Percentiles rank a stretch among this genome's conserved stretches.
Conservation (phyloP, 2,329 filamentous ascomycete genomes). For the Rhynchosporium graminicola region DNA sequence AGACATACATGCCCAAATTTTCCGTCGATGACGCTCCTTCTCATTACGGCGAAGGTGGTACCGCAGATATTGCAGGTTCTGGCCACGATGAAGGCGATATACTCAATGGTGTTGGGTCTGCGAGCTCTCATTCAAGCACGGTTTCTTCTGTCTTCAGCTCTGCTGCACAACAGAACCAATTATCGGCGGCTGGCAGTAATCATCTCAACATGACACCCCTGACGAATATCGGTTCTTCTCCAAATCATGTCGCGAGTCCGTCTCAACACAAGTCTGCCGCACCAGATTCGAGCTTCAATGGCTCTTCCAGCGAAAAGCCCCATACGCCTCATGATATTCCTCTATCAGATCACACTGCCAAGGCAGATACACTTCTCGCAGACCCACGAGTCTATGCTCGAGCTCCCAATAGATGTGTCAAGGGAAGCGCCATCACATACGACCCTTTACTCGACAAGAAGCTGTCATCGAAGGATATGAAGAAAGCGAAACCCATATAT, state of each 20-base stretch:
- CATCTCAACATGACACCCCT: slow-evolving; percentile 60
- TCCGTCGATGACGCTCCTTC: slow-evolving; percentile 39
- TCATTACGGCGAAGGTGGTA: slow-evolving; percentile 33
- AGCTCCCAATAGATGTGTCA: slow-evolving; percentile 55
- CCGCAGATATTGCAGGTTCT: slow-evolving; percentile 31
- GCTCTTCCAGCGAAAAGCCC: slow-evolving; percentile 30
- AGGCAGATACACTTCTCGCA: slow-evolving; percentile 29
- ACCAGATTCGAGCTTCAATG: slow-evolving; percentile 42
- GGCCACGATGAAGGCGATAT: slow-evolving; percentile 63
- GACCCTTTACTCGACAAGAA: slow-evolving; percentile 49
- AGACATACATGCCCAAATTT: slow-evolving; percentile 37
- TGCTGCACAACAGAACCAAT: slow-evolving; percentile 32
- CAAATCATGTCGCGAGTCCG: slow-evolving; percentile 58
- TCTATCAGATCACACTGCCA: slow-evolving; percentile 27
- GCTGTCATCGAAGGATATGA: slow-evolving; percentile 53
- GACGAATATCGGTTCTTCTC: slow-evolving; percentile 66
- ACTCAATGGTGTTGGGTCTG: slow-evolving; percentile 69
- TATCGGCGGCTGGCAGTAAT: slow-evolving; percentile 35
- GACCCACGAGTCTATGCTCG: slow-evolving; percentile 50
- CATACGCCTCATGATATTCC: slow-evolving; percentile 38
- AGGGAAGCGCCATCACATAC: slow-evolving; percentile 61
- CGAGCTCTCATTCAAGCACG: slow-evolving; percentile 70
- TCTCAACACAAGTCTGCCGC: slow-evolving; percentile 41
- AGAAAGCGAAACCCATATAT: slow-evolving; percentile 60
- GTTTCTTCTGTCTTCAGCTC: slow-evolving; percentile 70